phyloP scores from a whole-genome alignment of 1,139 yeast genomes.

The Geotrichum cucujoidarum region DNA sequence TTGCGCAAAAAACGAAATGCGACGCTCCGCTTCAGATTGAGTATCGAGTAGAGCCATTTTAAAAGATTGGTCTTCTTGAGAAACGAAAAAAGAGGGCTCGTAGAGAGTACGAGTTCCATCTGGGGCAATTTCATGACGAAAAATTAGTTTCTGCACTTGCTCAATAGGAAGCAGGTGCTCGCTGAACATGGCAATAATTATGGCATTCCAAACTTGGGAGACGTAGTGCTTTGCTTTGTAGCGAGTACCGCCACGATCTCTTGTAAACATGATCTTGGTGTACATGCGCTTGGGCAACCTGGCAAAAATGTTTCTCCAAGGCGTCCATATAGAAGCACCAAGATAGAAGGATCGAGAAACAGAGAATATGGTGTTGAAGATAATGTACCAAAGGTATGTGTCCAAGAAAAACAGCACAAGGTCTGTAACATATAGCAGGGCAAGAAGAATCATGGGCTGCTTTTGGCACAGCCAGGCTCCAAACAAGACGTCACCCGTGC shows the following conservation, averaged over 20 bases:
- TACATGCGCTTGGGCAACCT: constrained; percentile 69
- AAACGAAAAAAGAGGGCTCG: constrained; percentile 66
- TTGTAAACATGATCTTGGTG: constrained; percentile 55
- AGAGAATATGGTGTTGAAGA: constrained; percentile 73
- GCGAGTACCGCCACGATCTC: constrained; percentile 39
- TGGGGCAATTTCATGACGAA: constrained; percentile 45
- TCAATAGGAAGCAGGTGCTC: constrained; percentile 75
- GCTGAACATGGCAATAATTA: constrained; percentile 67
- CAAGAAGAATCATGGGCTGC: constrained; percentile 56
- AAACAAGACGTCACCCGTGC: constrained; percentile 54
- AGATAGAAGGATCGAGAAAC: constrained; percentile 61
- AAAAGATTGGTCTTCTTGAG: constrained; percentile 60
- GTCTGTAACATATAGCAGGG: constrained; percentile 58
- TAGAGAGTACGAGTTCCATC: constrained; percentile 31
- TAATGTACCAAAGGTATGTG: constrained; percentile 83
- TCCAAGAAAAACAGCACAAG: constrained; percentile 73
- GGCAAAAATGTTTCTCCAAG: constrained; percentile 78
- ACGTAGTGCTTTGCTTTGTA: constrained; percentile 49
- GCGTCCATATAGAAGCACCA: constrained; percentile 79
- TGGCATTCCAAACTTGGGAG: constrained; percentile 77
- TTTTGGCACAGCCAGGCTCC: constrained; percentile 51
- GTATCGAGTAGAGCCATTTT: constrained; percentile 43
- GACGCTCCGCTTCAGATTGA: constrained; percentile 71
- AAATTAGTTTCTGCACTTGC: constrained; percentile 51
- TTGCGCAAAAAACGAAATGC: constrained; percentile 84